phyloP scores from a whole-genome alignment of 495 filamentous ascomycete genomes.

The Daldinia decipiens region DNA sequence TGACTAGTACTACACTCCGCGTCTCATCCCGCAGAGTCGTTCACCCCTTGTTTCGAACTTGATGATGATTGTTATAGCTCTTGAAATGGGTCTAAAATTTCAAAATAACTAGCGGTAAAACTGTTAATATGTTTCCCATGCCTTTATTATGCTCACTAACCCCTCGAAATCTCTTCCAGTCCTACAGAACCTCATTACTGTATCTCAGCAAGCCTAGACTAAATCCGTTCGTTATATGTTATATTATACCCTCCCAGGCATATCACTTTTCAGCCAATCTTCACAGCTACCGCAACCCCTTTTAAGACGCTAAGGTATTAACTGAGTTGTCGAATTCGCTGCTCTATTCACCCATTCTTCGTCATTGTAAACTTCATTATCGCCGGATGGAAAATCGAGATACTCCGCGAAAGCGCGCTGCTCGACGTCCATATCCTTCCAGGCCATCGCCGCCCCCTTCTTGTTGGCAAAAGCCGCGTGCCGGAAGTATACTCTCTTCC shows the following conservation, averaged over 20 bases:
- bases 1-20: no score
- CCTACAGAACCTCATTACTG: no score
- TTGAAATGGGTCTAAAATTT: background rate
- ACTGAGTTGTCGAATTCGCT: no score
- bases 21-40: background rate
- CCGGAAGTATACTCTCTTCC: constrained; percentile 62
- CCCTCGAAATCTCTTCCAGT: background rate
- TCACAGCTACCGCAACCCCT: no score
- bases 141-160: background rate
- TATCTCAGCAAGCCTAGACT: no score
- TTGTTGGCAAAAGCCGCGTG: constrained; percentile 39
- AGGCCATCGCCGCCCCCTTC: constrained; percentile 26
- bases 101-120: background rate
- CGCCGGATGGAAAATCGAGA: constrained; percentile 25
- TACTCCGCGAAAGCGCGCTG: constrained; percentile 54
- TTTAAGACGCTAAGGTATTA: no score
- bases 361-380: background rate
- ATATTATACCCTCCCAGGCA: no score
- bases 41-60: background rate
- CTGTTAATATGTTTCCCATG: background rate
- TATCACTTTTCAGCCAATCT: no score
- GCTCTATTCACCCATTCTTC: no score
- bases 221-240: no score
- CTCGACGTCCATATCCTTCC: constrained; percentile 55
- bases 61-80: background rate